These are phyloP conservation scores for Suillus bovinus DNA, from an alignment of 768 basidiomycete genomes.

Conservation along the genomic window DNA sequence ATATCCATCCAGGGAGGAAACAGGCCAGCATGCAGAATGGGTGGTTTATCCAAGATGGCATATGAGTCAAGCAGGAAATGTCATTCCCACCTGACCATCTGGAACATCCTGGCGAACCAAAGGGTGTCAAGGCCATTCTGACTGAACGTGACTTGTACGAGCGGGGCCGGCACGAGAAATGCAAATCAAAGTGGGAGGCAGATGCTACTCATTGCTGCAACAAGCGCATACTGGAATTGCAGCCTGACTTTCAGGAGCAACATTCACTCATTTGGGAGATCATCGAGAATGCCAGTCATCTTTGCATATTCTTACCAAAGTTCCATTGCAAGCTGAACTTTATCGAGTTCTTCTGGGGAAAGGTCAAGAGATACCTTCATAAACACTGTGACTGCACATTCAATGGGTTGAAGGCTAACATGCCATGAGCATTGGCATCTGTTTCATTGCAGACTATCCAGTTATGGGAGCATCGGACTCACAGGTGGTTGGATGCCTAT, in stretches of 20 bases:
- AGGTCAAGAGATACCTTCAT: not conserved
- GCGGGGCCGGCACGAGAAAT: not conserved
- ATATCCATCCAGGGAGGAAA: not conserved
- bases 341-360: not conserved
- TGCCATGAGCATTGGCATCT: too few relatives aligned
- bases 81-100: not conserved
- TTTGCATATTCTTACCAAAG: not conserved
- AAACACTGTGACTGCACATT: not conserved
- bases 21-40: not conserved
- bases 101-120: not conserved
- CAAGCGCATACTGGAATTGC: not conserved
- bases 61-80: not conserved
- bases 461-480: not conserved
- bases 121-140: not conserved
- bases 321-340: not conserved
- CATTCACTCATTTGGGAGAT: not conserved
- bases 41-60: not conserved
- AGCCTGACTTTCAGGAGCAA: not conserved
- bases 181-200: not conserved
- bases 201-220: not conserved
- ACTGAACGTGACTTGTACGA: not conserved
- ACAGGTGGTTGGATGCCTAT: conserved; percentile 13
- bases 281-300: not conserved
- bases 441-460: too few relatives aligned
- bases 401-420: not conserved